Evolutionary conservation across 345 rosid species (phyloP).

Genomic region (Geranium rotundifolium): DNA sequence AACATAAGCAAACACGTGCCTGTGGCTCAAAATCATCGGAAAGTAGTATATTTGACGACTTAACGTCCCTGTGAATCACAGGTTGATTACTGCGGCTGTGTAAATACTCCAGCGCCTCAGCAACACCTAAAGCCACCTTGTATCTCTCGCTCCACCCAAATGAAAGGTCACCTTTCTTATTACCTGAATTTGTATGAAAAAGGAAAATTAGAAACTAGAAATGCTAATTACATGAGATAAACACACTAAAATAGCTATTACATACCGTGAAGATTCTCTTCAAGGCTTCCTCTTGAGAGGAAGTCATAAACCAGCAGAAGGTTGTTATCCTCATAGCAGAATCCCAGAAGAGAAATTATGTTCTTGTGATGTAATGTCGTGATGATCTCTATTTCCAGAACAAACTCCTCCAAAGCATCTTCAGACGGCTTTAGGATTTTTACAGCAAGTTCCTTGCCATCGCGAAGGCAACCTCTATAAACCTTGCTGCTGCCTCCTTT

Average conservation of each 20-base stretch:
- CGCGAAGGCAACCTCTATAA: constrained; percentile 70
- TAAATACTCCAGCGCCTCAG: constrained; percentile 80
- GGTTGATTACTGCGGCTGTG: constrained; percentile 58
- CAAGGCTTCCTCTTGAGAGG: constrained; percentile 84
- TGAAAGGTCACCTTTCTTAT: constrained; percentile 33
- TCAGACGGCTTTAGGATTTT: constrained; percentile 71
- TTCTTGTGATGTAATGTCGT: constrained; percentile 68
- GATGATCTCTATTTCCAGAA: constrained; percentile 64
- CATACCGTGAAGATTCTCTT: constrained; percentile 87
- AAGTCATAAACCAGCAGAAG: constrained; percentile 72
- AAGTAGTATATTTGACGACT: constrained; percentile 85
- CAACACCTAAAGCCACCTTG: constrained; percentile 79
- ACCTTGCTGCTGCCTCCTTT: constrained; percentile 93
- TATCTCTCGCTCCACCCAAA: constrained; percentile 84
- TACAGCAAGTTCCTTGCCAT: constrained; percentile 88
- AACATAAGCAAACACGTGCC: too few species aligned
- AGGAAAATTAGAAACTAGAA: too few species aligned
- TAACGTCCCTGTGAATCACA: constrained; percentile 86
- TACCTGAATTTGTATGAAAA: constrained; percentile 9
- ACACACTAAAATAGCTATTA: constrained; percentile 34
- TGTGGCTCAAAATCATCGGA: constrained; percentile 90
- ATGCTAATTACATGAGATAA: too few species aligned
- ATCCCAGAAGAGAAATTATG: constrained; percentile 75
- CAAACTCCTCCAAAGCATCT: constrained; percentile 56
- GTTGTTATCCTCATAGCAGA: constrained; percentile 58